Evolutionary conservation across 352 stramenopile species (phyloP).

Genomic region (Thalassiosira livingstoniorum): DNA sequence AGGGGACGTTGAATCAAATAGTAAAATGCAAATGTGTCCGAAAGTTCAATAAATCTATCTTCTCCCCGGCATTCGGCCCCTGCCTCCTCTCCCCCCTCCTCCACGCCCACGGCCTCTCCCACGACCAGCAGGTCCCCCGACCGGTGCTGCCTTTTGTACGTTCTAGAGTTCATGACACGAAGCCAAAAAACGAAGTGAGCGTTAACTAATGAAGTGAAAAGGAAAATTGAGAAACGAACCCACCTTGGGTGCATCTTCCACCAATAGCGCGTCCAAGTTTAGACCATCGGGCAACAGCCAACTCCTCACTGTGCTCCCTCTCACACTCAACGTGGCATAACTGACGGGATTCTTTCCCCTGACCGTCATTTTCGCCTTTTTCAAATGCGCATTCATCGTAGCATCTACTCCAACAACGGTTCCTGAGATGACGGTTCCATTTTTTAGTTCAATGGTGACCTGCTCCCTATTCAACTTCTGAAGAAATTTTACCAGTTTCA

Average conservation of each 20-base stretch:
- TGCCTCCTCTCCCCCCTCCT: slow-evolving; percentile 5
- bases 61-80: slow-evolving; percentile 7
- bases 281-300: slow-evolving; percentile 92
- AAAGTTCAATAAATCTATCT: not conserved
- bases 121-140: slow-evolving; percentile 57
- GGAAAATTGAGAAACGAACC: not conserved
- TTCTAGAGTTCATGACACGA: slow-evolving; percentile 18
- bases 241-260: slow-evolving; percentile 96
- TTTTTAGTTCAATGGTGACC: slow-evolving; percentile 99
- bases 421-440: slow-evolving; percentile 98
- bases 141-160: slow-evolving; percentile 57
- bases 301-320: slow-evolving; percentile 97
- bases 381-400: slow-evolving; percentile 99
- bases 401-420: slow-evolving; percentile 99
- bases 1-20: not conserved
- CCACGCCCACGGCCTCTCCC: slow-evolving; percentile 59
- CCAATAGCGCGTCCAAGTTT: slow-evolving; percentile 98
- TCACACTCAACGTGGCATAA: slow-evolving; percentile 96
- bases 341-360: slow-evolving; percentile 94
- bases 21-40: not conserved
- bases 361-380: slow-evolving; percentile 93
- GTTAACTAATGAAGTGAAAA: slow-evolving; percentile 7
- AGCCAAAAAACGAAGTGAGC: slow-evolving; percentile 2
- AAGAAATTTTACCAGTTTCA: slow-evolving; percentile 86
- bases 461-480: slow-evolving; percentile 98